phyloP scores from a whole-genome alignment of 306 rosid genomes.

The Prunus mira region DNA sequence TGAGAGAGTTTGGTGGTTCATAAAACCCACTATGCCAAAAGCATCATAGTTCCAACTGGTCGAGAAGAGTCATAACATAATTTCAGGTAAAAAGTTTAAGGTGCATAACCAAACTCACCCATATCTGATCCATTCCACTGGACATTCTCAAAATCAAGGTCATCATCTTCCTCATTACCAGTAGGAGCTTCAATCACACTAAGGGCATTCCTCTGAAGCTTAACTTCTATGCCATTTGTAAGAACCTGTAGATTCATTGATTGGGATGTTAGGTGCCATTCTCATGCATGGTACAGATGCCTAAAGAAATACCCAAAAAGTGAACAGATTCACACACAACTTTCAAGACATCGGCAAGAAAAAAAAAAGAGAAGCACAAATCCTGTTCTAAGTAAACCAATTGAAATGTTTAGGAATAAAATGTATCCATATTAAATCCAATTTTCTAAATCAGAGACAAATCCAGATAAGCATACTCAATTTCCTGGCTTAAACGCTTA shows the following conservation, averaged over 20 bases:
- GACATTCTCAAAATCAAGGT: conserved; percentile 74
- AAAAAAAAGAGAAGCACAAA: not conserved
- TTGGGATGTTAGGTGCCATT: conserved; percentile 11
- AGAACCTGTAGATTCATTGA: conserved; percentile 60
- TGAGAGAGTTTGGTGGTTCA: not conserved
- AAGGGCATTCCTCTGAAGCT: conserved; percentile 95
- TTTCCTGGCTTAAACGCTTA: not conserved
- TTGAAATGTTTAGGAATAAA: not conserved
- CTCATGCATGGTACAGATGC: not conserved
- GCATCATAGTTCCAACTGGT: not conserved
- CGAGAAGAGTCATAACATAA: conserved; percentile 1
- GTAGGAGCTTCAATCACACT: conserved; percentile 98
- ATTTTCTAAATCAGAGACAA: not conserved
- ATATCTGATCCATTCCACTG: conserved; percentile 87
- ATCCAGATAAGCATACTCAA: not conserved
- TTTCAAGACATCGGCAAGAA: not conserved
- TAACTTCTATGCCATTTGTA: conserved; percentile 96
- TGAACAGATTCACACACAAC: not conserved
- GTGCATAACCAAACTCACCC: conserved; percentile 52
- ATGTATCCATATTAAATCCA: not conserved
- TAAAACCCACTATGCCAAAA: conserved; percentile 2
- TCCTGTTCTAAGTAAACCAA: not conserved
- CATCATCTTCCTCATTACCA: conserved; percentile 94
- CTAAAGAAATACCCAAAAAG: conserved; percentile 5
- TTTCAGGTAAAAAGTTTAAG: not conserved